phyloP scores from a whole-genome alignment of 495 filamentous ascomycete species.

The Symbiotaphrina buchneri region DNA sequence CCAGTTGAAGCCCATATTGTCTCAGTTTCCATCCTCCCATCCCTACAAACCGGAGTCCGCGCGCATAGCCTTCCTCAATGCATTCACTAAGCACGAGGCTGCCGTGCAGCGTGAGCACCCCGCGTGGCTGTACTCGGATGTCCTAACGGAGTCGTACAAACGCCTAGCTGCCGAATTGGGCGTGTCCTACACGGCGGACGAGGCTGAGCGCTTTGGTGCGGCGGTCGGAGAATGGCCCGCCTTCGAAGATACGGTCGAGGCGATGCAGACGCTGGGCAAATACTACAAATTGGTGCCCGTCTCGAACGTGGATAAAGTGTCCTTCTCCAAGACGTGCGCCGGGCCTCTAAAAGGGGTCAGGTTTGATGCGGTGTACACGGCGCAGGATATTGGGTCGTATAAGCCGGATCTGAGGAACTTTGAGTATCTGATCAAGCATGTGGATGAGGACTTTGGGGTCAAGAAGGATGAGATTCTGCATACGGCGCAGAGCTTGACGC shows the following conservation, averaged over 20 bases:
- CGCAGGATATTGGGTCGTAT: slow-evolving; percentile 52
- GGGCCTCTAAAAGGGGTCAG: slow-evolving; percentile 22
- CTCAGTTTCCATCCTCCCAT: slow-evolving; percentile 16
- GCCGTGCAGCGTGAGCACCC: slow-evolving; percentile 25
- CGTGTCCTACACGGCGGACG: slow-evolving; percentile 10
- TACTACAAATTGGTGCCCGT: slow-evolving; percentile 48
- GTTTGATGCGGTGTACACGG: slow-evolving; percentile 53
- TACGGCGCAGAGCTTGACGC: slow-evolving; percentile 43
- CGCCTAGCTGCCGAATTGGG: slow-evolving; percentile 18
- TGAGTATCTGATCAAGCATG: slow-evolving; percentile 33
- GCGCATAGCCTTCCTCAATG: slow-evolving; percentile 9
- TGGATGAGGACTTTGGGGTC: slow-evolving; percentile 29
- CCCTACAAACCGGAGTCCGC: slow-evolving; percentile 17
- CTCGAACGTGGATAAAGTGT: slow-evolving; percentile 45
- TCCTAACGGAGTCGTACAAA: slow-evolving; percentile 27
- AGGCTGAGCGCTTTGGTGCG: slow-evolving; percentile 22
- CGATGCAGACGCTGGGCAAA: slow-evolving; percentile 27
- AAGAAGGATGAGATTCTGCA: slow-evolving; percentile 34
- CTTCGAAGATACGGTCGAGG: slow-evolving; percentile 40
- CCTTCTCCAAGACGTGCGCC: slow-evolving; percentile 28
- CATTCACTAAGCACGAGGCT: slow-evolving; percentile 19
- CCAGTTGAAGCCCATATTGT: slow-evolving; percentile 10
- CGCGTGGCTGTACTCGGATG: slow-evolving; percentile 27
- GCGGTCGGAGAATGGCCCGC: slow-evolving; percentile 36
- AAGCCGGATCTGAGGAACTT: slow-evolving; percentile 52